These are phyloP conservation scores for Inga leiocalycina DNA, from an alignment of 306 rosid species.

Conservation along the genomic window DNA sequence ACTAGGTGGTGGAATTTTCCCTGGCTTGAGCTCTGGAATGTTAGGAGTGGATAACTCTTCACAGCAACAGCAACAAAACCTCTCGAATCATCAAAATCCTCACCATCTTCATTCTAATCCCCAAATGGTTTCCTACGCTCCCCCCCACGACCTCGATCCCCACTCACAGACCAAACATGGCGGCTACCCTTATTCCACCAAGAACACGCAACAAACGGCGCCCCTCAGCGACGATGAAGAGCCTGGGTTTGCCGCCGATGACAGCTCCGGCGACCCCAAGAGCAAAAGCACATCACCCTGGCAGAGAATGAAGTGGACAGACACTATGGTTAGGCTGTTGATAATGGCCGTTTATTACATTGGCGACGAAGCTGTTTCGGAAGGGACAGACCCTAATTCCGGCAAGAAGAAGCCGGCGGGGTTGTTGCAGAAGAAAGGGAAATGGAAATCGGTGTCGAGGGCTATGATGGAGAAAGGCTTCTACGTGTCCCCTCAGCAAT, in stretches of 20 bases:
- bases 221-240: conserved; percentile 79
- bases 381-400: conserved; percentile 45
- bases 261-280: conserved; percentile 56
- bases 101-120: conserved; percentile 49
- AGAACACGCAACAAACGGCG: conserved; percentile 41
- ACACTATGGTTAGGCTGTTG: conserved; percentile 77
- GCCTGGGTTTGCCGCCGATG: conserved; percentile 49
- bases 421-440: conserved; percentile 89
- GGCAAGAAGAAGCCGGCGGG: conserved; percentile 65
- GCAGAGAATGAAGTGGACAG: conserved; percentile 99
- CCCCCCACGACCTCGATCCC: conserved; percentile 54
- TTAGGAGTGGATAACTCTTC: conserved; percentile 65
- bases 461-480: conserved; percentile 95
- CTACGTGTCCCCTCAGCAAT: conserved; percentile 94
- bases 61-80: conserved; percentile 55
- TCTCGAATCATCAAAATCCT: conserved; percentile 51
- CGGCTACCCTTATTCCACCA: conserved; percentile 40
- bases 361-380: conserved; percentile 79
- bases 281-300: conserved; percentile 67
- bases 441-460: conserved; percentile 92
- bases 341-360: conserved; percentile 91
- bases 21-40: conserved; percentile 62
- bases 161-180: conserved; percentile 54
- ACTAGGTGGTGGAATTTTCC: conserved; percentile 60
- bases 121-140: conserved; percentile 51